Evolutionary conservation across 2,329 filamentous ascomycete genomes (phyloP).

Genomic region (Claviceps lovelessii): DNA sequence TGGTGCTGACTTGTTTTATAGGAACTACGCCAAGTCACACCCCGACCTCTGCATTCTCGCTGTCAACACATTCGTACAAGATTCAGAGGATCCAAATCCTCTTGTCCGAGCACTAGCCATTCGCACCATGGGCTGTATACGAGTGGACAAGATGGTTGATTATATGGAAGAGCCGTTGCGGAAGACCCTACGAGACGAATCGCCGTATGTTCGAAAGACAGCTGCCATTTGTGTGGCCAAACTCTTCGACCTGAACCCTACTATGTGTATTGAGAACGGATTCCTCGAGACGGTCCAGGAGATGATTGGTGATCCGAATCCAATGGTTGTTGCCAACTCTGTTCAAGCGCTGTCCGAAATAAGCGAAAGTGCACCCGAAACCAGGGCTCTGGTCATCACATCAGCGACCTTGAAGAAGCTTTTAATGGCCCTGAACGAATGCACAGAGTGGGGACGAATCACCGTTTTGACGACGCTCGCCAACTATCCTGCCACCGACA

Average conservation of each 20-base stretch:
- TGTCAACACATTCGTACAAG: conserved; percentile 98
- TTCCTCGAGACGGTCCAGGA: conserved; percentile 91
- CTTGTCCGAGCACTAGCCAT: conserved; percentile 89
- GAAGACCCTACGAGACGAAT: conserved; percentile 93
- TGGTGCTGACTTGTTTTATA: conserved; percentile 21
- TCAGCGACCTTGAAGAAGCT: conserved; percentile 82
- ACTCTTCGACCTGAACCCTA: conserved; percentile 85
- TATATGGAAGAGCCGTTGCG: conserved; percentile 98
- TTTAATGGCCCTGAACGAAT: conserved; percentile 91
- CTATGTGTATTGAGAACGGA: conserved; percentile 89
- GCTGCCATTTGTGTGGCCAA: conserved; percentile 97
- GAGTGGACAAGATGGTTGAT: conserved; percentile 98
- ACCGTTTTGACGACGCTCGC: conserved; percentile 84
- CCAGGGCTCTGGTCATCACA: conserved; percentile 70
- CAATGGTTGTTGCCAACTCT: conserved; percentile 97
- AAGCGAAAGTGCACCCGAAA: conserved; percentile 77
- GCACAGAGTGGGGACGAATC: conserved; percentile 94
- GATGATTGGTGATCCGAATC: conserved; percentile 91
- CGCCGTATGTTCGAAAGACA: conserved; percentile 95
- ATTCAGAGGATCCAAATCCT: conserved; percentile 96
- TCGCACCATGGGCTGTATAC: conserved; percentile 95
- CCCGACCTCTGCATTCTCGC: conserved; percentile 96
- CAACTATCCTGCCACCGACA: conserved; percentile 71
- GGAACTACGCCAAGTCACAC: conserved; percentile 99
- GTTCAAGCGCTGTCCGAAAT: conserved; percentile 91